A percentile compares a stretch with the other conserved stretches of the same genome.
phyloP scores from a whole-genome alignment of 1,139 yeast genomes.

The Hansenula lynferdii region DNA sequence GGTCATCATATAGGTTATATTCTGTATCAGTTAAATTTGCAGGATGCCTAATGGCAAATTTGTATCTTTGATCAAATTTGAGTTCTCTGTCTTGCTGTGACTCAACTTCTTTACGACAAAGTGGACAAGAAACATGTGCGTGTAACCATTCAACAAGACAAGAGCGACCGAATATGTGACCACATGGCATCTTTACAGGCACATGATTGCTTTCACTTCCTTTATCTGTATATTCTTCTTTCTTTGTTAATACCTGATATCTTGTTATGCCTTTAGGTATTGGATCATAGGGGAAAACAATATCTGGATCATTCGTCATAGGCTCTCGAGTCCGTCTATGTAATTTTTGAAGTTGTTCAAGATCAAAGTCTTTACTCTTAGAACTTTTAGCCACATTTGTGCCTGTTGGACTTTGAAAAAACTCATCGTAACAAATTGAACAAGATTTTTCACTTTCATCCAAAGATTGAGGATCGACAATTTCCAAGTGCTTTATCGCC shows the following conservation, averaged over 20 bases:
- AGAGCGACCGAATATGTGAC: slow-evolving; percentile 53
- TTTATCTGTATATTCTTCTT: neutral
- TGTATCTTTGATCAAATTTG: slow-evolving; percentile 1
- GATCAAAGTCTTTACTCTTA: too few species aligned
- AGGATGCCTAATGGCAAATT: too few species aligned
- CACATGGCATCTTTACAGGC: slow-evolving; percentile 64
- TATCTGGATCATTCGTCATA: too few species aligned
- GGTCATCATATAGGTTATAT: slow-evolving; percentile 11
- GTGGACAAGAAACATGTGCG: slow-evolving; percentile 55
- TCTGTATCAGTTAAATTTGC: slow-evolving; percentile 15
- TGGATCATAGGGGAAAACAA: too few species aligned
- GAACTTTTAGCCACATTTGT: too few species aligned
- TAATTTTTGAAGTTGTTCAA: too few species aligned
- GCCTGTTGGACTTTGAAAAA: too few species aligned
- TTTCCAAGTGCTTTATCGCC: slow-evolving; percentile 13
- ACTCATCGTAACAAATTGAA: slow-evolving; percentile 17
- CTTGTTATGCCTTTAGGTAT: too few species aligned
- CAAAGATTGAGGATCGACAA: slow-evolving; percentile 7
- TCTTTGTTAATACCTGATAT: neutral
- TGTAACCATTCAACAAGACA: slow-evolving; percentile 65
- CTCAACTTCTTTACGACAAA: slow-evolving; percentile 34
- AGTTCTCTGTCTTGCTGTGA: neutral
- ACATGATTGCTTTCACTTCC: too few species aligned
- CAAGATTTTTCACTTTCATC: slow-evolving; percentile 11
- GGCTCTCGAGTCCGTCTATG: too few species aligned